Evolutionary conservation across 306 rosid species (phyloP).

Genomic region (Cucumis sativus): Cucumber_9930_V3 NC_026660.2:25900001-25900500

Average conservation of each 20-base stretch:
- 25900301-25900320: slow-evolving; percentile 26
- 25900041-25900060: not conserved
- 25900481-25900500: not conserved
- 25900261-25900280: slow-evolving; percentile 35
- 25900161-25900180: not conserved
- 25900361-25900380: slow-evolving; percentile 31
- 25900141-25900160: not conserved
- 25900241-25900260: not conserved
- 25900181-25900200: not conserved
- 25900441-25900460: slow-evolving; percentile 36
- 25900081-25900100: not conserved
- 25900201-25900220: not conserved
- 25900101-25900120: not conserved
- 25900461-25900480: not conserved
- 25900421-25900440: slow-evolving; percentile 37
- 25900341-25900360: slow-evolving; percentile 35
- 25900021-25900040: not conserved
- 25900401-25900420: slow-evolving; percentile 36
- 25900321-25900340: slow-evolving; percentile 36
- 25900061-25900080: not conserved
- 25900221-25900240: not conserved
- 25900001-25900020: not conserved
- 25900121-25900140: not conserved
- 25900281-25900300: slow-evolving; percentile 41
- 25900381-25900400: slow-evolving; percentile 31